These are phyloP conservation scores for Monilinia vaccinii-corymbosi DNA, from an alignment of 2,329 filamentous ascomycete genomes.

Conservation along the genomic window DNA sequence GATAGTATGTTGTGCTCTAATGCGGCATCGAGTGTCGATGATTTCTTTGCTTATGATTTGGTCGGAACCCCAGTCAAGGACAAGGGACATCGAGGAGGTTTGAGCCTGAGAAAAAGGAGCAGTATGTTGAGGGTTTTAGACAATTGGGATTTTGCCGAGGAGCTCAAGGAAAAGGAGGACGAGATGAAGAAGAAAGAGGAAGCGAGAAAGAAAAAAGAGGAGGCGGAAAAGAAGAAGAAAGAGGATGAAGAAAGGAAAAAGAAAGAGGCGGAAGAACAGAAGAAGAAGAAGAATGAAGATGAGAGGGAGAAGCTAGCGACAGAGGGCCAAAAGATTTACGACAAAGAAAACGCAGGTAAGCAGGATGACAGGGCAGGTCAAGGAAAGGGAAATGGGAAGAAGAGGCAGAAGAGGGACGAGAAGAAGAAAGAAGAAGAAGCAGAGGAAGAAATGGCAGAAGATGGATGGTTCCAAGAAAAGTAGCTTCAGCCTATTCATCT, in stretches of 20 bases:
- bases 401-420: slow-evolving; percentile 15
- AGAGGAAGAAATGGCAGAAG: slow-evolving; percentile 19
- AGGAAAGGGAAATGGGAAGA: not conserved
- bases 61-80: slow-evolving; percentile 30
- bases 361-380: not conserved
- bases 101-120: slow-evolving; percentile 32
- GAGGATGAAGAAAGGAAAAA: not conserved
- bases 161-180: slow-evolving; percentile 11
- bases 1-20: slow-evolving; percentile 32
- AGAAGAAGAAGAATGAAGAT: slow-evolving; percentile 10
- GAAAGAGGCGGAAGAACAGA: slow-evolving; percentile 5
- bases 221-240: not conserved
- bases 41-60: slow-evolving; percentile 31
- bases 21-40: slow-evolving; percentile 28
- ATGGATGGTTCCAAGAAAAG: slow-evolving; percentile 27
- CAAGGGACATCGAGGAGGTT: slow-evolving; percentile 31
- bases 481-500: slow-evolving; percentile 10
- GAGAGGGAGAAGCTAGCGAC: not conserved
- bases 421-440: not conserved
- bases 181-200: not conserved
- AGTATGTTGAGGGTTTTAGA: slow-evolving; percentile 28
- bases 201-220: not conserved
- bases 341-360: not conserved
- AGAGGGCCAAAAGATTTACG: not conserved
- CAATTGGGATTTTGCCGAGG: slow-evolving; percentile 22